Evolutionary conservation across 805 yeast species (phyloP), one percentile per base, ranked within the genome.

Genomic region (Starmera caribaea): DNA sequence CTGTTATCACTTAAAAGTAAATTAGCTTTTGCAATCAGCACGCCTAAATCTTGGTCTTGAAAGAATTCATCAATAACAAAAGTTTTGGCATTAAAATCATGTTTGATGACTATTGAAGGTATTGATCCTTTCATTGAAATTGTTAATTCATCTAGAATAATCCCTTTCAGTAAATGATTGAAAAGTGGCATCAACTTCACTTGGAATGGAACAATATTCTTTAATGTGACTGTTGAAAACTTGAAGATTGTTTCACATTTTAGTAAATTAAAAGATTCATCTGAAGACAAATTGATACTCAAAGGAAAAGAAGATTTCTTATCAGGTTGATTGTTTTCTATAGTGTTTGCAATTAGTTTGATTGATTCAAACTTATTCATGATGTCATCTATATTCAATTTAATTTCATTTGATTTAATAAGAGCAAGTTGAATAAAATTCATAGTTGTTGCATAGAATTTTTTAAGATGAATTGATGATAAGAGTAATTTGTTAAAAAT

Each of bases 401-500:
- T 39, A 29, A 48, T n/a, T 21, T 37, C 28, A 10, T 35, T 9
- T 24, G 44, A 40, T 4, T 53, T 48, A 14, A 63, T 34, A 4
- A 58, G 41, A 29, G 57, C 47, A 17, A 69, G 39, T 37, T 66
- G 65, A 12, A 67, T 38, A 10, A 57, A 49, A 37, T 59, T 61
- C 16, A 54, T 32, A 16, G 59, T 49, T 0, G 68, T 57, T 16
- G 62, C 68, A 46, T 46, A 57, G 38, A 41, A 41, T 36, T 59
- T 59, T 7, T 49, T 46, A 36, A 66, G 42, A 30, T 57, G 45
- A 7, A 55, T 36, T 32, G 62, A 68, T 40, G 76, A 71, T 24
- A 54, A 47, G 14, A 68, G 51, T 11, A 76, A 48, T 37, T 64
- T 65, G 30, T 53, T 46, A 7, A 69, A 47, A 4, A 72, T 51